Evolutionary conservation across 2,329 filamentous ascomycete genomes (phyloP), one percentile per base, ranked within the genome.

Genomic region (Penicillium vulpinum): DNA sequence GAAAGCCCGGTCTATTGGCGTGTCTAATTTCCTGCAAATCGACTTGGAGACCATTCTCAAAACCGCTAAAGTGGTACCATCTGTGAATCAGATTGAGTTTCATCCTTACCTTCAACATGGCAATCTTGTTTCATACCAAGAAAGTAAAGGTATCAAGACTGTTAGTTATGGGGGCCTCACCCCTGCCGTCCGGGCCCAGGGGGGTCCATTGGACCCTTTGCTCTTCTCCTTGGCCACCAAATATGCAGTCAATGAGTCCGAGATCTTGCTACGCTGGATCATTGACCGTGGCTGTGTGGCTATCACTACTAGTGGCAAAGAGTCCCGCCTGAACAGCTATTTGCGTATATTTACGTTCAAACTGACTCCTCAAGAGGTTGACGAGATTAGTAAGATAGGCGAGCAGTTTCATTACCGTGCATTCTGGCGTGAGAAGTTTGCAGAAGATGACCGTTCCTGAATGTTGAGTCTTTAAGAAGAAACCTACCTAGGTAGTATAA

Each of bases 221-320:
- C 68, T 86, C 41, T 75, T 76, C 0, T 67, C 66, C 2, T 67
- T 87, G 56, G 78, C 81, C n/a, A 81, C 81, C 67, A 88, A 87
- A 70, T 87, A 88, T 66, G 82, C 77, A 0, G 85, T 87, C 43
- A 78, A 70, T 51, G 78, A 83, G 46, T 80, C 77, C 2, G 84
- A 87, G 70, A 80, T 87, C 51, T 72, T 79, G 49, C 66, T 88
- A 53, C 73, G 85, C 50, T 88, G 84, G 84, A 81, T 79, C 47
- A 79, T 88, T 49, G 84, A 88, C 62, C 83, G 85, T 64, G 84
- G 83, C 24, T 70, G 82, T 55, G 78, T 87, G 16, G 73, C 81
- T 0, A 80, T 88, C 56, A 87, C 84, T 6, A 88, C 85, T 3
- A 85, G 81, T 56, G 74, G 77, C 47, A 87, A 86, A 67, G 84